These are phyloP conservation scores for Xylaria sp. DNA, from an alignment of 2,329 filamentous ascomycete species.

Conservation along the genomic window DNA sequence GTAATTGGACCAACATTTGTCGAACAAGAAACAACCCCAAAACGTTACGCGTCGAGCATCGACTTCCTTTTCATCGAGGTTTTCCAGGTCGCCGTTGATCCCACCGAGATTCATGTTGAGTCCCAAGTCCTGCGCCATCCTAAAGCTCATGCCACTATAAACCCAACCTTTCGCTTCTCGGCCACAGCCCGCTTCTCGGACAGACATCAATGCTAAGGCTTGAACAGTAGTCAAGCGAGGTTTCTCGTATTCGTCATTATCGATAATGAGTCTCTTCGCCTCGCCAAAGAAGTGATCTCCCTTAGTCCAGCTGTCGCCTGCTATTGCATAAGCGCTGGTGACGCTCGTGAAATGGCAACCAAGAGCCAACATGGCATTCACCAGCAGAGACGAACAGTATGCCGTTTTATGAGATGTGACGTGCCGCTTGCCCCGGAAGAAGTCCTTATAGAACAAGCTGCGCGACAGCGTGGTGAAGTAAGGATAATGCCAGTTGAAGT, in stretches of 20 bases:
- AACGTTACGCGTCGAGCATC: slow-evolving; percentile 93
- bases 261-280: slow-evolving; percentile 87
- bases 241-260: slow-evolving; percentile 93
- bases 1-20: slow-evolving; percentile 99
- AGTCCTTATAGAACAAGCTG: slow-evolving; percentile 86
- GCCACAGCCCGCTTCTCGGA: slow-evolving; percentile 92
- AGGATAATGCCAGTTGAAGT: slow-evolving; percentile 97
- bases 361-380: slow-evolving; percentile 92
- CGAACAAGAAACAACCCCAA: slow-evolving; percentile 98
- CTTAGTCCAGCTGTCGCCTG: slow-evolving; percentile 82
- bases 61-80: slow-evolving; percentile 81
- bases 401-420: slow-evolving; percentile 64
- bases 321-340: slow-evolving; percentile 74
- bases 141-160: slow-evolving; percentile 97
- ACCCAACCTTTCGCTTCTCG: slow-evolving; percentile 97
- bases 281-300: slow-evolving; percentile 97
- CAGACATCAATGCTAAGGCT: slow-evolving; percentile 93
- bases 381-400: slow-evolving; percentile 88
- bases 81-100: slow-evolving; percentile 65
- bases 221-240: slow-evolving; percentile 90
- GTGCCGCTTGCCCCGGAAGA: slow-evolving; percentile 73
- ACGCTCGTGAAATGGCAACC: slow-evolving; percentile 92
- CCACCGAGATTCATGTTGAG: slow-evolving; percentile 84
- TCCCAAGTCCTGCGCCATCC: slow-evolving; percentile 95
- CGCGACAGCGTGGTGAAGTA: slow-evolving; percentile 94